A percentile compares a stretch with the other conserved stretches of the same genome.
phyloP scores from a whole-genome alignment of 1,139 yeast species.

The Blastobotrys apis region DNA sequence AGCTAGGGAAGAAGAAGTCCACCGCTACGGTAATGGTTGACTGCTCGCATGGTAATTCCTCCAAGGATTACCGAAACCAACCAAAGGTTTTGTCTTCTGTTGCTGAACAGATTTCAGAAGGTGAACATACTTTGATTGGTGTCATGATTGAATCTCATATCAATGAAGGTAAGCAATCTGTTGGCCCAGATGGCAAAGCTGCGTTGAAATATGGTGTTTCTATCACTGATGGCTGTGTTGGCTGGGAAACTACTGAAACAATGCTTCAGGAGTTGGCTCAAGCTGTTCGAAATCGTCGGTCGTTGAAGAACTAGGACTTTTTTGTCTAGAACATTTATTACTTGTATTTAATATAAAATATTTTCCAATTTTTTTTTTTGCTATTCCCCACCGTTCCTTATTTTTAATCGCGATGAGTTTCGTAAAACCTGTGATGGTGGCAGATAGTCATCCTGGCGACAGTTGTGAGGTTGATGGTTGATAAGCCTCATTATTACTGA shows the following conservation, averaged over 20 bases:
- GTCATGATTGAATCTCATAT: slow-evolving; percentile 95
- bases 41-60: slow-evolving; percentile 96
- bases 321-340: too few relatives aligned
- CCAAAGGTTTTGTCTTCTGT: slow-evolving; percentile 80
- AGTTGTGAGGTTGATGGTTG: too few relatives aligned
- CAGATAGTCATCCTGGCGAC: too few relatives aligned
- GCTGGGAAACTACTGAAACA: slow-evolving; percentile 81
- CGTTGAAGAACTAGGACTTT: slow-evolving; percentile 11
- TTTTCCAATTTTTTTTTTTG: too few relatives aligned
- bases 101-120: slow-evolving; percentile 74
- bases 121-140: slow-evolving; percentile 79
- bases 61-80: slow-evolving; percentile 90
- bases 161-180: slow-evolving; percentile 86
- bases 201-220: slow-evolving; percentile 91
- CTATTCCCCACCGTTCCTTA: too few relatives aligned
- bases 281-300: slow-evolving; percentile 80
- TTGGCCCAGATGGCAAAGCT: slow-evolving; percentile 68
- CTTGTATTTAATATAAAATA: too few relatives aligned
- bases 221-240: slow-evolving; percentile 93
- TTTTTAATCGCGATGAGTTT: too few relatives aligned
- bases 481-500: too few relatives aligned
- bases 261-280: slow-evolving; percentile 75
- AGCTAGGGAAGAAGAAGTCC: slow-evolving; percentile 40
- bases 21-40: slow-evolving; percentile 75
- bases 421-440: too few relatives aligned